Base-by-base conservation (phyloP, 2,329 filamentous ascomycete species). In the Lachnum nothofagi region DNA sequence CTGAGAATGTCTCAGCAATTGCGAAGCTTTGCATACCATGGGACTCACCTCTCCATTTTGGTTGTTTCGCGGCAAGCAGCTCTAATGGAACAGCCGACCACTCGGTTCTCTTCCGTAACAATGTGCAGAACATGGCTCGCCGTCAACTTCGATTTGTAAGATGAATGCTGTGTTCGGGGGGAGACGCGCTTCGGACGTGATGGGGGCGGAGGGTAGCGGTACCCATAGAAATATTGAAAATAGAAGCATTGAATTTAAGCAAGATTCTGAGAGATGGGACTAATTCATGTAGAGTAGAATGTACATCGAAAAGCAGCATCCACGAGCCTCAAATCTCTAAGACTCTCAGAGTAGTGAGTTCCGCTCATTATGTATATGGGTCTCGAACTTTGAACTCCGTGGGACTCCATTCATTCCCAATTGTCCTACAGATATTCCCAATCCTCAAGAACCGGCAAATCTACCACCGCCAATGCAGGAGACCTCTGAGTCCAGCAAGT, bases 111-210 rank as follows among this genome's bases (percentile, higher is more conserved):
- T 56, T 62, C 34, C 64, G 59, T 23, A 67, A 47, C 8, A 57
- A 59, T 14, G 59, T 57, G 48, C 62, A 67, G 44, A 67, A 67
- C 62, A 65, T 63, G n/a, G 29, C 42, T 33, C 10, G 9, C 55
- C 16, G 7, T 29, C 42, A 37, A 22, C 34, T 10, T 12, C 37
- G 25, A 39, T 16, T 48, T 17, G 12, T 29, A 46, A 37, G 24
- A 29, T 38, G 24, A 38, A 25, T 25, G 16, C 41, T 19, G 19
- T 27, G 25, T 19, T 34, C n/a, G 35, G 12, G 19, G 20, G 27
- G 5, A 31, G 25, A 3, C 9, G 27, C 5, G 25, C 4, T 20
- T 12, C 14, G 38, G 22, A 12, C 31, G 17, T 12, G 19, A 25
- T 2, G 17, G 12, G 19, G 5, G 19, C 10, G 14, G 8, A 40